Base-by-base conservation (phyloP, 495 filamentous ascomycete genomes). In the Penicillium herquei region DNA sequence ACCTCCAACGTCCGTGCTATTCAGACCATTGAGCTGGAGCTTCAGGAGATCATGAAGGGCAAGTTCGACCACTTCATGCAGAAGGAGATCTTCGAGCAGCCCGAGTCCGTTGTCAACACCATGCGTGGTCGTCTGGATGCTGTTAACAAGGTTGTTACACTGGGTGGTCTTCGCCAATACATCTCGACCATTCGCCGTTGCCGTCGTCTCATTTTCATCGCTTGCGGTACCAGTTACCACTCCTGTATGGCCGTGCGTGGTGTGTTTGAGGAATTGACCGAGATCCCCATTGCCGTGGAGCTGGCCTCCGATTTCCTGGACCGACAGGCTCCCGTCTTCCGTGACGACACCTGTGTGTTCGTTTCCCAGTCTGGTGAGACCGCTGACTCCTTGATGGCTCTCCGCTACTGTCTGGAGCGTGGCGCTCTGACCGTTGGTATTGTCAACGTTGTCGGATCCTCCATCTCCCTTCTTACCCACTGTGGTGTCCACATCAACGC, bases 61-160 rank as follows among this genome's bases (percentile, higher is more conserved):
- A 95, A 93, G 67, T 98, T 98, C 75, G 94, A 98, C 70, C 94
- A 98, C 75, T 98, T 97, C 81, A 98, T 98, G 94, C 95, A 98
- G 71, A 98, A 98, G 81, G 94, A 98, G 71, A 98, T 98, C 67
- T 98, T 98, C 73, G 94, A 98, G 78, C 94, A 98, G 77, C 94
- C 94, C 54, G 94, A 98, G 77, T 98, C 94, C 6, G 91, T 98
- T 55, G 86, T 98, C 76, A 98, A 98, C 81, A 97, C 95, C 41
- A 98, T 98, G 94, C 89, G 94, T 84, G 94, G 94, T 72, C 95
- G 94, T 74, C 78, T 98, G 59, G 95, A 98, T 70, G 82, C 88
- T 49, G 87, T 82, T 53, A 93, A 97, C 78, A 94, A 95, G 82
- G 86, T 82, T 49, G 92, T 98, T 46, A 98, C 93, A 4, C 85